phyloP scores from a whole-genome alignment of 1,139 yeast genomes.

The Saccharomycopsis hybrid region DNA sequence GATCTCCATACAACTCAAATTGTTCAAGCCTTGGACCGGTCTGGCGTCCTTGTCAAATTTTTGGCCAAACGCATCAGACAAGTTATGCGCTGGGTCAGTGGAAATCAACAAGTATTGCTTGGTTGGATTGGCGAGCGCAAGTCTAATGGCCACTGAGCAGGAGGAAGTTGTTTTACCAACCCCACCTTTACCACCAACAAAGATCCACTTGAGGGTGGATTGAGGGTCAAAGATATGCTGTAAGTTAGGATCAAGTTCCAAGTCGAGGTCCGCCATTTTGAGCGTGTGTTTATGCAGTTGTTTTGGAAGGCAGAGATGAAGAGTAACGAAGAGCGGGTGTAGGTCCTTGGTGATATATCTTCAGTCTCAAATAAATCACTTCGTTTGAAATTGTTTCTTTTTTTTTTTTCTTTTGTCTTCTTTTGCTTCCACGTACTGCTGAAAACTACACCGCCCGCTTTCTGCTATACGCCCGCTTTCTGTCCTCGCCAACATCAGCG shows the following conservation, averaged over 20 bases:
- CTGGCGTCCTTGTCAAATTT: constrained; percentile 96
- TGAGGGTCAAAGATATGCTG: constrained; percentile 59
- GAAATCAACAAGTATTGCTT: constrained; percentile 85
- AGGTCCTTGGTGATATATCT: too few species aligned
- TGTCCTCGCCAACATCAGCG: too few species aligned
- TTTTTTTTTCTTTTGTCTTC: too few species aligned
- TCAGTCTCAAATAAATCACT: too few species aligned
- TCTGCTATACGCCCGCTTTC: too few species aligned
- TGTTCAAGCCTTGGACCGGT: constrained; percentile 79
- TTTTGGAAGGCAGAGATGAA: too few species aligned
- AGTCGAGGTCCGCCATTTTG: constrained; percentile 25
- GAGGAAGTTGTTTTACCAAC: constrained; percentile 98
- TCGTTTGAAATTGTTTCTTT: too few species aligned
- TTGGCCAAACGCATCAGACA: constrained; percentile 96
- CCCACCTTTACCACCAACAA: constrained; percentile 99
- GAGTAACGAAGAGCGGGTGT: too few species aligned
- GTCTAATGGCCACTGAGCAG: constrained; percentile 88
- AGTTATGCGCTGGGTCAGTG: constrained; percentile 96
- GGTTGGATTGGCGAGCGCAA: constrained; percentile 71
- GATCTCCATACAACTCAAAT: constrained; percentile 95
- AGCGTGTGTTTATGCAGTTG: too few species aligned
- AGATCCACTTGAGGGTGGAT: constrained; percentile 80
- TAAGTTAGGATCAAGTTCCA: constrained; percentile 57
- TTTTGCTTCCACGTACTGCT: too few species aligned
- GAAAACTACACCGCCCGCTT: too few species aligned